phyloP scores from a whole-genome alignment of 176 grass and related monocot species.

The Zea luxurians region DNA sequence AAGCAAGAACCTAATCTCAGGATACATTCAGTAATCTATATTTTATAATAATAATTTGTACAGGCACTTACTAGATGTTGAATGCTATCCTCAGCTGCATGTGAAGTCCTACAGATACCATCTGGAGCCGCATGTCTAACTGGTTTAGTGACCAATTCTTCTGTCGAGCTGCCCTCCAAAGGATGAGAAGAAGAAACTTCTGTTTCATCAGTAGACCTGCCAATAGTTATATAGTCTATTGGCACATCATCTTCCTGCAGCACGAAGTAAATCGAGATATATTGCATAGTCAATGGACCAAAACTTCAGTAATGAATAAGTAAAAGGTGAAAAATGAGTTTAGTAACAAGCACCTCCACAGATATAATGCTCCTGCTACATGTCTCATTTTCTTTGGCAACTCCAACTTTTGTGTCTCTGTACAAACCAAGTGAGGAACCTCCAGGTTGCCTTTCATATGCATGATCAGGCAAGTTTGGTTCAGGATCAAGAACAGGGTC shows the following conservation, averaged over 20 bases:
- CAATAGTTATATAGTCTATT: conserved; percentile 19
- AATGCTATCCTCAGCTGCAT: conserved; percentile 27
- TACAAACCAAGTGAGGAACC: conserved; percentile 18
- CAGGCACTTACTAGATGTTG: conserved; percentile 43
- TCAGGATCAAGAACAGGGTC: conserved; percentile 39
- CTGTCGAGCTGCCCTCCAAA: conserved; percentile 15
- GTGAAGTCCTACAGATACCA: too few species aligned
- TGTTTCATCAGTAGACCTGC: conserved; percentile 21
- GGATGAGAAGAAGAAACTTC: conserved; percentile 33
- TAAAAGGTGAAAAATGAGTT: conserved; percentile 27
- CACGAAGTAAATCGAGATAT: conserved; percentile 28
- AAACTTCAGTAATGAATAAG: conserved; percentile 34
- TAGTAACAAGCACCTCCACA: conserved; percentile 37
- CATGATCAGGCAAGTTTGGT: conserved; percentile 12
- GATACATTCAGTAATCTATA: conserved; percentile 30
- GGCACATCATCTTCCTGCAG: conserved; percentile 50
- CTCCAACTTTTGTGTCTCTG: background rate
- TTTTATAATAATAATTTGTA: conserved; percentile 26
- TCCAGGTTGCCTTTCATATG: conserved; percentile 27
- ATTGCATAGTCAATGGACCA: conserved; percentile 17
- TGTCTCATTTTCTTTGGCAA: conserved; percentile 36
- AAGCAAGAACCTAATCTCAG: conserved; percentile 37
- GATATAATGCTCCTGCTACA: conserved; percentile 23
- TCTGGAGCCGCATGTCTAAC: conserved; percentile 3
- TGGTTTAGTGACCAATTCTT: conserved; percentile 24